Evolutionary conservation across 2,329 filamentous ascomycete genomes (phyloP).

Genomic region (Magnaporthales sp.): DNA sequence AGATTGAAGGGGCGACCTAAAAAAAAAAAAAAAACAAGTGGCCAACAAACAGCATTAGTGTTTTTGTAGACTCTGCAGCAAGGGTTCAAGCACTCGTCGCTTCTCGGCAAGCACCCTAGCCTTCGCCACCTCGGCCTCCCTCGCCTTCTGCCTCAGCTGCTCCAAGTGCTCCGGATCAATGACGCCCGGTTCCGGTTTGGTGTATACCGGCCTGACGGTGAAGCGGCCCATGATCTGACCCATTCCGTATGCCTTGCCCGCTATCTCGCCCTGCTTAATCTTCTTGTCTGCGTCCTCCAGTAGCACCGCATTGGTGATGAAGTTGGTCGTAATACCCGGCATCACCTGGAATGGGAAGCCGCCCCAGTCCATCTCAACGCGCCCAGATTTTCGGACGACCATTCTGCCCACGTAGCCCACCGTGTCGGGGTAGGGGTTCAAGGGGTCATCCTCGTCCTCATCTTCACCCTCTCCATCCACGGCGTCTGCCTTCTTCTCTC

Average conservation of each 20-base stretch:
- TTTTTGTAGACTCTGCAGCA: background rate
- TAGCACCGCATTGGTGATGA: conserved; percentile 50
- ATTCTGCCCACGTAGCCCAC: conserved; percentile 54
- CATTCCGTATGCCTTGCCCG: conserved; percentile 50
- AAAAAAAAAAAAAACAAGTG: background rate
- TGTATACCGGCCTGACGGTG: conserved; percentile 48
- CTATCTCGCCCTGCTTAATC: conserved; percentile 24
- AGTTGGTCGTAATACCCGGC: conserved; percentile 39
- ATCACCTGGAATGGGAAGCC: conserved; percentile 47
- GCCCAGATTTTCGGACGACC: conserved; percentile 52
- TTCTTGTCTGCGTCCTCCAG: conserved; percentile 49
- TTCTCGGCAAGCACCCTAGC: background rate
- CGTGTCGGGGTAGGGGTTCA: conserved; percentile 20
- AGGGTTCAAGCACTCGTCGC: background rate
- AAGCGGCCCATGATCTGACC: conserved; percentile 56
- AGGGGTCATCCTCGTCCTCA: conserved; percentile 18
- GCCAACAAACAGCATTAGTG: background rate
- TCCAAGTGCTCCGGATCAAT: background rate
- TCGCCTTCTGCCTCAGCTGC: background rate
- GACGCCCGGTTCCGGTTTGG: conserved; percentile 48
- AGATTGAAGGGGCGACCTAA: background rate
- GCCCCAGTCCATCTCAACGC: conserved; percentile 55
- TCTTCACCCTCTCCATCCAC: conserved; percentile 15
- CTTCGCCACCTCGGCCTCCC: background rate
- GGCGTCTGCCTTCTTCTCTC: conserved; percentile 15